Base-by-base conservation (phyloP, 2,329 filamentous ascomycete species). In the Penicillium sclerotiorum region DNA sequence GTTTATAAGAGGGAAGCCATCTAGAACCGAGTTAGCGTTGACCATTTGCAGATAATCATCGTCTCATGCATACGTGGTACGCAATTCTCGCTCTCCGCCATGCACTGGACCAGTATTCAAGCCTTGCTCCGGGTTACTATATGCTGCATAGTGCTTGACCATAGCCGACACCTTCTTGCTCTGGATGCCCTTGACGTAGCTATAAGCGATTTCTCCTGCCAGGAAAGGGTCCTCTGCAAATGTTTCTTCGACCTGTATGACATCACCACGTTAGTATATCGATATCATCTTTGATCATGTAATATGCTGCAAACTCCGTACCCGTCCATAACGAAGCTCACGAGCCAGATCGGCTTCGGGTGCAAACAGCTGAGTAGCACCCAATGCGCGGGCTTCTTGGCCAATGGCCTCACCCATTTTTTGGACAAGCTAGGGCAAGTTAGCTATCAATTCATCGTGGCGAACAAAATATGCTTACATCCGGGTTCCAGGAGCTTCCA, bases 101-200 rank as follows among this genome's bases (percentile, higher is more conserved):
- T 81, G 78, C 0, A 82, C 79, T 5, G 80, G 79, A 0, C 79
- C 85, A 8, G 83, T 85, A 64, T 90, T 90, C 36, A 90, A 68
- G 2, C 87, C 87, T 65, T 90, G 86, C 60, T 90, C 87, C 0
- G 86, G 87, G 1, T 76, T 75, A 39, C 80, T 86, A 62, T 84
- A 89, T 1, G 80, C 88, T 11, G 84, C 85, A 65, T 87, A 90
- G 64, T 91, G 88, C 73, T 90, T 91, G 39, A 90, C 84, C 68
- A 83, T 89, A 13, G 87, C 82, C 20, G 82, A 84, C 5, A 90
- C 86, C 36, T 84, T 84, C 27, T 77, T 74, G 11, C 77, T 78
- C 65, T 90, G 86, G 2, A 90, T 73, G 18, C 87, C 83, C 43
- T 73, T 78, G 32, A 84, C 75, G 47, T 80, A 80, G 23, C 77